Conservation (phyloP, 2,329 filamentous ascomycete species). For the Tolypocladium guangdongense region DNA sequence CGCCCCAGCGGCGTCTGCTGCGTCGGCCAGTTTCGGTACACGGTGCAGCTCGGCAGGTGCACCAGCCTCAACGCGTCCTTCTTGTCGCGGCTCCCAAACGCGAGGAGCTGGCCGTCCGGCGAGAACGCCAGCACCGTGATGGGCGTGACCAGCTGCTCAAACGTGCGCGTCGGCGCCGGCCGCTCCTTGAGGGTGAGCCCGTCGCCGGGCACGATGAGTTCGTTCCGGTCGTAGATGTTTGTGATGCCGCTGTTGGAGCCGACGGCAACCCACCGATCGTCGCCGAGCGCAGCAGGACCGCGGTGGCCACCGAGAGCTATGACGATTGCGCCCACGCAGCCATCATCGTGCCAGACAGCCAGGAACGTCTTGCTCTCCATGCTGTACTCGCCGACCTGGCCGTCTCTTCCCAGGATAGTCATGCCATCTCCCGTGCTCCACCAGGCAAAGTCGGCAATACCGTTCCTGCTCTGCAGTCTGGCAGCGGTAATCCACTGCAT, state of each 20-base stretch:
- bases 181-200: conserved; percentile 47
- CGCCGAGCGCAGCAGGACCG: conserved; percentile 53
- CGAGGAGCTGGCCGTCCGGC: conserved; percentile 79
- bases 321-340: conserved; percentile 74
- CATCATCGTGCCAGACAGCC: conserved; percentile 81
- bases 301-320: conserved; percentile 64
- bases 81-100: conserved; percentile 78
- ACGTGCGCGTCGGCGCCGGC: conserved; percentile 60
- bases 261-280: conserved; percentile 80
- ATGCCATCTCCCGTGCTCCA: conserved; percentile 78
- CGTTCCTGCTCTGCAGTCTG: conserved; percentile 68
- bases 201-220: conserved; percentile 37
- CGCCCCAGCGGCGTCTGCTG: conserved; percentile 77
- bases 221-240: conserved; percentile 80
- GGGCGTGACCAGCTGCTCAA: conserved; percentile 83
- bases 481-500: conserved; percentile 83
- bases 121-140: conserved; percentile 73
- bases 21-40: conserved; percentile 96
- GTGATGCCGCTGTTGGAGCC: conserved; percentile 81
- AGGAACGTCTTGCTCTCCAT: conserved; percentile 57
- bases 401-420: conserved; percentile 72
- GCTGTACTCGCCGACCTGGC: conserved; percentile 85
- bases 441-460: conserved; percentile 87
- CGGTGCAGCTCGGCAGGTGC: conserved; percentile 83
- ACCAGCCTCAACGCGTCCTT: conserved; percentile 78